Percentiles rank a stretch among this genome's conserved stretches.
Conservation (phyloP, 2,329 filamentous ascomycete species). For the Hypoxylon sp. region DNA sequence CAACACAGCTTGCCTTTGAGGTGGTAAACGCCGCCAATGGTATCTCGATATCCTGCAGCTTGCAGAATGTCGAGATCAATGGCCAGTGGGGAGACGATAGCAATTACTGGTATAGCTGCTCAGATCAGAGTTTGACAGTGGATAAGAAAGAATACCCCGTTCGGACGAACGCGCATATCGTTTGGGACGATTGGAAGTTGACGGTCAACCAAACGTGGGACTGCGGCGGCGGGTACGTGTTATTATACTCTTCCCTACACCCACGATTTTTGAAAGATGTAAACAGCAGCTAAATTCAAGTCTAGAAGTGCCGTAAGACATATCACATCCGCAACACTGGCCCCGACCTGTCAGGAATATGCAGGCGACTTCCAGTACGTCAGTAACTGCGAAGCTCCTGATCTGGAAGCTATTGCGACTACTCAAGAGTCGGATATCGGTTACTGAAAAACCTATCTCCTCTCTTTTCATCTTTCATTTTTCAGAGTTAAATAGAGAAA, state of each 20-base stretch:
- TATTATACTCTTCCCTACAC: background rate
- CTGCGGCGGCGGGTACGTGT: conserved; percentile 40
- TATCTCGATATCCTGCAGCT: conserved; percentile 30
- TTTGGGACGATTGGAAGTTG: conserved; percentile 43
- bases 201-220: conserved; percentile 45
- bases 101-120: conserved; percentile 43
- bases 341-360: conserved; percentile 42
- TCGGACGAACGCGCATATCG: conserved; percentile 38
- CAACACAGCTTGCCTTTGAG: conserved; percentile 37
- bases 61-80: conserved; percentile 26
- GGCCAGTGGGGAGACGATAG: conserved; percentile 35
- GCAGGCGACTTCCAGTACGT: conserved; percentile 39
- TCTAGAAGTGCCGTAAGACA: conserved; percentile 37
- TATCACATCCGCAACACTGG: conserved; percentile 37
- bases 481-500: background rate
- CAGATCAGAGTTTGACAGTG: conserved; percentile 28
- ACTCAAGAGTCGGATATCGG: conserved; percentile 18
- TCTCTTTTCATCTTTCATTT: background rate
- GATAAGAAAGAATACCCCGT: conserved; percentile 34
- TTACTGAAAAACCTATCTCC: background rate
- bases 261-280: background rate
- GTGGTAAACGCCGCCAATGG: conserved; percentile 38
- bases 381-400: conserved; percentile 43
- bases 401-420: conserved; percentile 34
- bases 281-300: conserved; percentile 5